phyloP scores from a whole-genome alignment of 2,329 filamentous ascomycete species.

The Colletotrichum camelliae region DNA sequence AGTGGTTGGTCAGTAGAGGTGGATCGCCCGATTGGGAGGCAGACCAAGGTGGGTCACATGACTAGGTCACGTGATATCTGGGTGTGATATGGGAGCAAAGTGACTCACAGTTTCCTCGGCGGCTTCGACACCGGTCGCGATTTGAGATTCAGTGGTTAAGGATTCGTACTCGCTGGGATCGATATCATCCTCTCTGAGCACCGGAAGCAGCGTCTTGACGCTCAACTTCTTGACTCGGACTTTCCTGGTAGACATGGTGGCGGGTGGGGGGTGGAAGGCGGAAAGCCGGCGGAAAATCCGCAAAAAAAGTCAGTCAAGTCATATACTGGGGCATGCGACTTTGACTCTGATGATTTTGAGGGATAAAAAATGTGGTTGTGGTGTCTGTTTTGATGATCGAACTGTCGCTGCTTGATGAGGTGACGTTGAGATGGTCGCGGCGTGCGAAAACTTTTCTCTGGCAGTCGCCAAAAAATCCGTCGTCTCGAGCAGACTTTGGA shows the following conservation, averaged over 20 bases:
- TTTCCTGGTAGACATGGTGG: constrained; percentile 69
- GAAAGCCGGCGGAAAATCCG: constrained; percentile 61
- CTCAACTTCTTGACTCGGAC: constrained; percentile 90
- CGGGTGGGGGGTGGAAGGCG: constrained; percentile 41
- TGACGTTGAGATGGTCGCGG: constrained; percentile 54
- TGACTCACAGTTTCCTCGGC: constrained; percentile 93
- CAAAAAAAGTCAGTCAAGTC: constrained; percentile 68
- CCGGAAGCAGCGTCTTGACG: constrained; percentile 84
- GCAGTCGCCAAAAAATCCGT: constrained; percentile 25
- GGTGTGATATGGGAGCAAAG: constrained; percentile 28
- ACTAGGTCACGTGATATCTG: constrained; percentile 52
- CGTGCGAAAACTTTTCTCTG: constrained; percentile 59
- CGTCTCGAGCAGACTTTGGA: constrained; percentile 12
- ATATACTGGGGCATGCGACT: constrained; percentile 64
- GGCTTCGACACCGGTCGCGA: constrained; percentile 96
- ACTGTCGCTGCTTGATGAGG: constrained; percentile 52
- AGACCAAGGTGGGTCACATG: constrained; percentile 45
- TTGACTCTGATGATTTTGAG: constrained; percentile 53
- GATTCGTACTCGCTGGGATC: constrained; percentile 86
- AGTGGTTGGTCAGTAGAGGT: background rate
- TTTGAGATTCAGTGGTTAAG: constrained; percentile 81
- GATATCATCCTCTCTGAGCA: constrained; percentile 90
- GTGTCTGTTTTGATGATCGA: constrained; percentile 61
- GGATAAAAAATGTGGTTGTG: constrained; percentile 58
- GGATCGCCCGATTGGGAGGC: background rate